phyloP scores from a whole-genome alignment of 148 eudicot species.

The Rhododendron simsii region DNA sequence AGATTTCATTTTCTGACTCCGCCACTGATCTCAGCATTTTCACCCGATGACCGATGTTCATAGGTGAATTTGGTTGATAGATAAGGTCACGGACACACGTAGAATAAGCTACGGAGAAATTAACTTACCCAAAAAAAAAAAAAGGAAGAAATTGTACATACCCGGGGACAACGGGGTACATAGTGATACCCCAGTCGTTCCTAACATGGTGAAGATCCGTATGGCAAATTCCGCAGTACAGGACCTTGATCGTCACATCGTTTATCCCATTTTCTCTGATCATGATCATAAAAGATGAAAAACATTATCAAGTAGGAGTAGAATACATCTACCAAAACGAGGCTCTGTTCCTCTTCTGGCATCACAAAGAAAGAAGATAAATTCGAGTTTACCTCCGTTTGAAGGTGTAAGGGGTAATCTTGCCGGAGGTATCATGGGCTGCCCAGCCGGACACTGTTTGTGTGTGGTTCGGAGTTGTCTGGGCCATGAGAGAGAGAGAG shows the following conservation, averaged over 20 bases:
- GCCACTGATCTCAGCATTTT: too few relatives aligned
- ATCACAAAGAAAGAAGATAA: neutral
- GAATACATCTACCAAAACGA: neutral
- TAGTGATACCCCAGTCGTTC: constrained; percentile 90
- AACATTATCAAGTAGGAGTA: neutral
- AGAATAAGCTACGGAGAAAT: too few relatives aligned
- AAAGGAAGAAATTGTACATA: constrained; percentile 10
- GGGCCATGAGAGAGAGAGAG: constrained; percentile 47
- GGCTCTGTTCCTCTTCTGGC: neutral
- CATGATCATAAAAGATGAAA: neutral
- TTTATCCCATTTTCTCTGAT: constrained; percentile 65
- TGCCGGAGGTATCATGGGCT: constrained; percentile 77
- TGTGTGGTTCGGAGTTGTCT: constrained; percentile 80
- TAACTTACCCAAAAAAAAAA: too few relatives aligned
- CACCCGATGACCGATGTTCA: too few relatives aligned
- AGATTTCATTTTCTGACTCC: too few relatives aligned
- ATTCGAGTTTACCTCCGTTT: constrained; percentile 59
- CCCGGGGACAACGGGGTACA: constrained; percentile 97
- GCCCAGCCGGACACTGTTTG: constrained; percentile 88
- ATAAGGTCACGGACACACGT: too few relatives aligned
- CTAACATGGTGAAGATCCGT: constrained; percentile 71
- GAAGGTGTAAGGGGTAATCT: constrained; percentile 71
- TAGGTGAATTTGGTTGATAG: too few relatives aligned
- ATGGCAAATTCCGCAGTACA: constrained; percentile 88
- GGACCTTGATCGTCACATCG: constrained; percentile 74